phyloP scores from a whole-genome alignment of 306 rosid genomes.

The Rubus idaeus region DNA sequence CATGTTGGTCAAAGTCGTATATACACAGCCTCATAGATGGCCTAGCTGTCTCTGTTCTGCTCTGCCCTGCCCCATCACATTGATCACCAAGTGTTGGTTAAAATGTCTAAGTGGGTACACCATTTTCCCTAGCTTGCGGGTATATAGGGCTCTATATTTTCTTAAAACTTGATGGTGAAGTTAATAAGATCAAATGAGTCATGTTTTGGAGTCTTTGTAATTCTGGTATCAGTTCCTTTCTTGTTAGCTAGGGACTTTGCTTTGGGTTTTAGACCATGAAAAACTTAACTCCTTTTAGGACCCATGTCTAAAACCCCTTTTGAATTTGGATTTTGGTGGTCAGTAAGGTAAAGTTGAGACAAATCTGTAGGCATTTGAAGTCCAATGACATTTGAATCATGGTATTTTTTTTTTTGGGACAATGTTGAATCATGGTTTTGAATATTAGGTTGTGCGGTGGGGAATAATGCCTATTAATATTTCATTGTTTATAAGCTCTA shows the following conservation, averaged over 20 bases:
- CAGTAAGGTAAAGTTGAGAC: conserved; percentile 31
- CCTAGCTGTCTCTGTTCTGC: conserved; percentile 12
- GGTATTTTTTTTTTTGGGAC: not conserved
- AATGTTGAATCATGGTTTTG: conserved; percentile 16
- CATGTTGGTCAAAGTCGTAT: conserved; percentile 7
- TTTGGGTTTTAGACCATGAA: not conserved
- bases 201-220: not conserved
- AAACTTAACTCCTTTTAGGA: conserved; percentile 23
- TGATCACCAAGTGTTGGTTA: conserved; percentile 24
- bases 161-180: conserved; percentile 20
- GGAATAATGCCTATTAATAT: not conserved
- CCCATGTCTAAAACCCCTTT: conserved; percentile 23
- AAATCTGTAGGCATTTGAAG: conserved; percentile 5
- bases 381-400: conserved; percentile 3
- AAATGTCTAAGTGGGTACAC: conserved; percentile 28
- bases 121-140: conserved; percentile 21
- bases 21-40: conserved; percentile 8
- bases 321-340: conserved; percentile 15
- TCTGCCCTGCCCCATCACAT: conserved; percentile 25
- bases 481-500: not conserved
- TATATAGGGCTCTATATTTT: conserved; percentile 18
- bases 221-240: conserved; percentile 48
- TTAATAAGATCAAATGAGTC: not conserved
- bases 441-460: conserved; percentile 23
- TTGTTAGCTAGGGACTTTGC: not conserved